These are phyloP conservation scores for Cyberlindnera veronae DNA, from an alignment of 805 yeast genomes.

Conservation along the genomic window DNA sequence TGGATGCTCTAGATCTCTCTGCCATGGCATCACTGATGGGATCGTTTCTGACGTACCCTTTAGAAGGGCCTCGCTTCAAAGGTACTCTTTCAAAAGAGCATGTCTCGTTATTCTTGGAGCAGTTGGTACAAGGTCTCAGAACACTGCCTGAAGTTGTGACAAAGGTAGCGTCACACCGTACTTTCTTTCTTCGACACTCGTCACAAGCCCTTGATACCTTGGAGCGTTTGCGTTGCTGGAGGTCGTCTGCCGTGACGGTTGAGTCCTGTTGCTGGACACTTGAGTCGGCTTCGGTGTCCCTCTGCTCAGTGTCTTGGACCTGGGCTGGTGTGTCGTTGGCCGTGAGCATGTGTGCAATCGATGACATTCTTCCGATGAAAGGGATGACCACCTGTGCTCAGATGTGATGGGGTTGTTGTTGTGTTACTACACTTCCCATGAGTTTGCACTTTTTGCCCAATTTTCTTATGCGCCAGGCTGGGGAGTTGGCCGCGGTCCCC, in stretches of 20 bases:
- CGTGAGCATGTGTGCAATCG: constrained; percentile 12
- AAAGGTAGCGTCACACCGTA: constrained; percentile 64
- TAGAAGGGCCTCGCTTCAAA: constrained; percentile 74
- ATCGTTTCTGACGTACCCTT: constrained; percentile 47
- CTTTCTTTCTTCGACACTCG: constrained; percentile 70
- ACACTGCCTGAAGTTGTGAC: constrained; percentile 42
- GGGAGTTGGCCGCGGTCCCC: no score
- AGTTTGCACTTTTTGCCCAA: no score
- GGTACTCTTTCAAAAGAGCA: constrained; percentile 74
- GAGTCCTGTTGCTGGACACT: constrained; percentile 5
- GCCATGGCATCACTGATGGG: constrained; percentile 12
- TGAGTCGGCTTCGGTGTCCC: no score
- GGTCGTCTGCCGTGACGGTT: constrained; percentile 1
- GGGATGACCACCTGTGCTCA: neutral
- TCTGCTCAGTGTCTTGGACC: neutral
- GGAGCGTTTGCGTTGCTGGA: constrained; percentile 48
- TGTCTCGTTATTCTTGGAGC: constrained; percentile 53
- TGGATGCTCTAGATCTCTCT: constrained; percentile 16
- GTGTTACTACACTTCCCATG: neutral
- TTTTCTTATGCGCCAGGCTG: no score
- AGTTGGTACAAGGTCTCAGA: constrained; percentile 56
- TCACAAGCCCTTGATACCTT: constrained; percentile 83
- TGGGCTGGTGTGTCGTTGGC: neutral
- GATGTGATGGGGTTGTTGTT: neutral
- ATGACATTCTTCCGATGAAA: constrained; percentile 12